Base-by-base conservation (phyloP, 305 asterid genomes). In the Fraxinus dipetala region DNA sequence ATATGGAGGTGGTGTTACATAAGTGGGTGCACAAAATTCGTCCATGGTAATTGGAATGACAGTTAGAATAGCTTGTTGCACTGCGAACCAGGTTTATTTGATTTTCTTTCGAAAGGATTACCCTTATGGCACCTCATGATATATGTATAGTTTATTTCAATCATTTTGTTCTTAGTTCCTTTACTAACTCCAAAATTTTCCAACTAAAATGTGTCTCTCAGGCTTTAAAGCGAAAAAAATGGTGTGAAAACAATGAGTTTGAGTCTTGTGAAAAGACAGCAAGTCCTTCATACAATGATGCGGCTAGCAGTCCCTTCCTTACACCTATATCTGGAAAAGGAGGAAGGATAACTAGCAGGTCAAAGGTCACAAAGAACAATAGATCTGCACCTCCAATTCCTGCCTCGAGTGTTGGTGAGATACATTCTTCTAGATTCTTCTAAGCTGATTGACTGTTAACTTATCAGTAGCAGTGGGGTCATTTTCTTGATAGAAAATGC, bases 291-390 rank as follows among this genome's bases (percentile, higher is more conserved):
- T 86, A 67, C 56, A 85, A 79, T 16, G 87, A 86, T 78, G 73
- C 84, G 78, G 78, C 85, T 59, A 87, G 78, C 86, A 90, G 94
- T 84, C 93, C 98, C 56, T 83, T 90, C 28, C 85, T 84, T 18
- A 92, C 97, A n/a, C 96, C 97, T 75, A 94, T 93, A 78, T 90
- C 96, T 75, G 92, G 78, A 32, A 92, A 91, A 89, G 97, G 90
- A 56, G 94, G 92, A 83, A 91, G 90, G 86, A 56, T 83, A n/a
- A 79, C 78, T 79, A 84, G 89, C 75, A 90, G 93, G 80, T 87
- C 96, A 67, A 96, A 83, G 88, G 91, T 74, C 75, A 88, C 92
- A 79, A 96, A 90, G 88, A 91, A 85, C 84, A 89, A 83, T 84
- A 84, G 81, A 84, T 84, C 98, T 83, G 85, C 80, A 38, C 93